Conservation (phyloP, 2,329 filamentous ascomycete species). For the Aspergillus ibericus region DNA sequence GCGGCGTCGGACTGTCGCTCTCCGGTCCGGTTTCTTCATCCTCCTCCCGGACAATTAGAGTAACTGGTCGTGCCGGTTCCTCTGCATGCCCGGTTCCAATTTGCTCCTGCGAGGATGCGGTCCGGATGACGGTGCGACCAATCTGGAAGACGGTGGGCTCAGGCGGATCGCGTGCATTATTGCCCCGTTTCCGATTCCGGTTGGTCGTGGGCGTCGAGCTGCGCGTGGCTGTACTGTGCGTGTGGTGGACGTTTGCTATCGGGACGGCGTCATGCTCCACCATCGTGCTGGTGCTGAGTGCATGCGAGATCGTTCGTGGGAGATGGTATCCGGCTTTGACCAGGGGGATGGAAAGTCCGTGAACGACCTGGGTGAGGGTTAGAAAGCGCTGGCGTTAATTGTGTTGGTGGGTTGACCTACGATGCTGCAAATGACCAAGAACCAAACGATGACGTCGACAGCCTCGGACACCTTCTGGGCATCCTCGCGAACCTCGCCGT, state of each 20-base stretch:
- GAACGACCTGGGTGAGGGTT: conserved; percentile 60
- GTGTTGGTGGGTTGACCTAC: conserved; percentile 44
- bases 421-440: conserved; percentile 77
- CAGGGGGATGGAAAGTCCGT: conserved; percentile 78
- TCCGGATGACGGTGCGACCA: conserved; percentile 26
- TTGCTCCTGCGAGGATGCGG: conserved; percentile 18
- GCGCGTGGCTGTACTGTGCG: conserved; percentile 37
- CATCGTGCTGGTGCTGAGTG: conserved; percentile 44
- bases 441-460: conserved; percentile 77
- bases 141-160: conserved; percentile 28
- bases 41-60: conserved; percentile 21
- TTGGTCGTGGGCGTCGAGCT: conserved; percentile 15
- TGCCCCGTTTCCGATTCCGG: conserved; percentile 29
- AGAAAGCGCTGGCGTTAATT: conserved; percentile 1
- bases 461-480: conserved; percentile 65
- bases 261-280: conserved; percentile 32
- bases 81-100: conserved; percentile 23
- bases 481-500: conserved; percentile 64
- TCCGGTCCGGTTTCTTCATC: not conserved
- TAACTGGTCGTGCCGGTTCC: conserved; percentile 37
- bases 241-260: conserved; percentile 27
- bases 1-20: not conserved
- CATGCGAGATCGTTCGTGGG: conserved; percentile 47
- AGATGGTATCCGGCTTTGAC: conserved; percentile 50
- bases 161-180: conserved; percentile 13